Base-by-base conservation (phyloP, 176 grass and related monocot species). In the Paspalum notatum region DNA sequence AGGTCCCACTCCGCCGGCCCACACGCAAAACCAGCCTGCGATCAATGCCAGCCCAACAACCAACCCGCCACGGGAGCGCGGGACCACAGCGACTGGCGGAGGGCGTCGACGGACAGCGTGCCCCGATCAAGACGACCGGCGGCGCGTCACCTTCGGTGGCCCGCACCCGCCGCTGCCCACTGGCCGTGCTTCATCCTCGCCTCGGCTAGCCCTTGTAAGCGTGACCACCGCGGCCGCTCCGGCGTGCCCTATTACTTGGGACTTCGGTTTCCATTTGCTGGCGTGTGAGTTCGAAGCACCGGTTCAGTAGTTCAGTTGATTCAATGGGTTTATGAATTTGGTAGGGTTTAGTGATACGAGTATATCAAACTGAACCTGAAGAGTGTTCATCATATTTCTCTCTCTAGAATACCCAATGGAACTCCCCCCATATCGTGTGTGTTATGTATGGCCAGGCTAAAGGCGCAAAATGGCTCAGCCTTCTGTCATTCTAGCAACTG, bases 401-500 rank as follows among this genome's bases (percentile, higher is more conserved):
- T 12, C 15, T 49, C 24, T 14, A 27, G 11, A 61, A 32, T 61
- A 15, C 6, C 24, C 22, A 61, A 27, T 15, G 24, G 58, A 61
- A 61, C 58, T 7, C 11, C 4, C 4, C 11, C 58, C 25, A 32
- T 27, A 32, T 61, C 27, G 58, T 61, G 58, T 18, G 27, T 75
- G 39, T 78, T 78, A 61, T 80, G 60, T 73, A 37, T 74, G 40
- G 1, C 49, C 68, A 79, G 82, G 61, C 12, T 14, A 68, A 57
- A 20, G n/a, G 71, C 55, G 53, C 42, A 52, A 71, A 72, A 92
- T 95, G 93, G 85, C 79, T 74, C 93, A 95, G 73, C 85, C 91
- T 64, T 91, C 85, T 72, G 94, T 94, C 16, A 90, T 94, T 79
- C 89, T 97, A 25, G 94, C 94, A 5, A 94, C 94, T 26, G 91